Base-by-base conservation (phyloP, 768 basidiomycete species). In the Kwoniella shandongensis region DNA sequence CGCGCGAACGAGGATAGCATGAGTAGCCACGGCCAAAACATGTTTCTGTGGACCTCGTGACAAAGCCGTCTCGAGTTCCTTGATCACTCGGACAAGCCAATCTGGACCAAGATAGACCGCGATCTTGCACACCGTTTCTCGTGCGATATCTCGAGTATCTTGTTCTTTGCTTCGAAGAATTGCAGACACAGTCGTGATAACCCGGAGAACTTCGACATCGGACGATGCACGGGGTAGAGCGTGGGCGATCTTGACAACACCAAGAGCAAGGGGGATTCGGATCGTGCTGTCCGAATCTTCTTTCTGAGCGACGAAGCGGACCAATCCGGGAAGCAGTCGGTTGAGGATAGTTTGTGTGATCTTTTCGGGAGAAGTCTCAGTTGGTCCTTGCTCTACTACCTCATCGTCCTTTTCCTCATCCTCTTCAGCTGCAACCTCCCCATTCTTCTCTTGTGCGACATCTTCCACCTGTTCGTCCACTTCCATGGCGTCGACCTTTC, bases 41-140 rank as follows among this genome's bases (percentile, higher is more conserved):
- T 99, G 94, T 0, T 97, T 82, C 53, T 98, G 94, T 1, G 96
- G 94, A 5, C 96, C 96, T 18, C 93, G 88, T 32, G 84, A 69
- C 26, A 99, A 83, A 1, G 93, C 90, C 0, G 81, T 83, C n/a
- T 88, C 83, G 46, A 98, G 79, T 72, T 97, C 92, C 32, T 84
- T 84, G 36, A 97, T 77, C 27, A 88, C 80, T 15, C 84, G 76
- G 0, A 86, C 82, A 8, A 98, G 83, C 72, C 88, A 89, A 0
- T 81, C 76, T 0, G 88, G 83, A 0, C 91, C 92, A 6, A 92
- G 78, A 18, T 80, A 80, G 12, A 86, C 80, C 1, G 83, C 84
- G 44, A 97, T 91, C 45, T 87, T 88, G 69, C 85, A 86, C 6
- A 96, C 77, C 0, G 91, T 87, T 48, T 91, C 88, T 13, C 91